Conservation (phyloP, 78 protist genomes). For the Emiliania huxleyi region DNA sequence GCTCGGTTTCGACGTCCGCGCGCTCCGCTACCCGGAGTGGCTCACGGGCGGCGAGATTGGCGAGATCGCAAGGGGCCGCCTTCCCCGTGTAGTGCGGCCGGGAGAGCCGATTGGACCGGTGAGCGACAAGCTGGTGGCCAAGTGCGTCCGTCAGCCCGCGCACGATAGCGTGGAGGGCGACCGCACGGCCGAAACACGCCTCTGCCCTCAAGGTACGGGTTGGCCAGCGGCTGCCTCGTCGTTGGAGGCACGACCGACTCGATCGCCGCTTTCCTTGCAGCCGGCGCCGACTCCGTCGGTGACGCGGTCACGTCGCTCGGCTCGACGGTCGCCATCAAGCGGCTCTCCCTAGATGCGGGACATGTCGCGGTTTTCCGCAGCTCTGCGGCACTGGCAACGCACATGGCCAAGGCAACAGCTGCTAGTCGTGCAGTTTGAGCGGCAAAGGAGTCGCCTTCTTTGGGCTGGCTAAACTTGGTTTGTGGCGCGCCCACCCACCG, state of each 20-base stretch:
- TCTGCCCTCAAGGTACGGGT: neutral
- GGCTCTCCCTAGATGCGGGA: neutral
- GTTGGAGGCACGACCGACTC: slow-evolving; percentile 24
- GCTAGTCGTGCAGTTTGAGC: no score
- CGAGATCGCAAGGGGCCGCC: neutral
- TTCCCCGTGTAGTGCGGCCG: neutral
- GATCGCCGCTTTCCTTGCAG: slow-evolving; percentile 41
- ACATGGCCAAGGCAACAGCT: no score
- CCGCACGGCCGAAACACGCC: neutral
- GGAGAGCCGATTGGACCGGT: neutral
- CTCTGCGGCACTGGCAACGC: no score
- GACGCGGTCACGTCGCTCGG: slow-evolving; percentile 25
- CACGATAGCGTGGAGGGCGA: neutral
- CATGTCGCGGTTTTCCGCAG: no score
- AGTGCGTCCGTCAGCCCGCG: neutral
- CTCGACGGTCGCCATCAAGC: slow-evolving; percentile 33
- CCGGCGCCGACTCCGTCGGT: neutral
- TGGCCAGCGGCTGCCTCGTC: neutral
- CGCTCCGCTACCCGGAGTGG: slow-evolving; percentile 19
- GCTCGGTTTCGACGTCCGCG: slow-evolving; percentile 37
- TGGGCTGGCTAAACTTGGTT: no score
- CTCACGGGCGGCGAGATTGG: neutral
- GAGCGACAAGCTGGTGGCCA: neutral
- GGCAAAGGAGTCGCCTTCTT: no score
- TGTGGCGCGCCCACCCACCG: no score